Evolutionary conservation across 1,284 basidiomycete genomes (phyloP).

Genomic region (Neolentinus lepideus): DNA sequence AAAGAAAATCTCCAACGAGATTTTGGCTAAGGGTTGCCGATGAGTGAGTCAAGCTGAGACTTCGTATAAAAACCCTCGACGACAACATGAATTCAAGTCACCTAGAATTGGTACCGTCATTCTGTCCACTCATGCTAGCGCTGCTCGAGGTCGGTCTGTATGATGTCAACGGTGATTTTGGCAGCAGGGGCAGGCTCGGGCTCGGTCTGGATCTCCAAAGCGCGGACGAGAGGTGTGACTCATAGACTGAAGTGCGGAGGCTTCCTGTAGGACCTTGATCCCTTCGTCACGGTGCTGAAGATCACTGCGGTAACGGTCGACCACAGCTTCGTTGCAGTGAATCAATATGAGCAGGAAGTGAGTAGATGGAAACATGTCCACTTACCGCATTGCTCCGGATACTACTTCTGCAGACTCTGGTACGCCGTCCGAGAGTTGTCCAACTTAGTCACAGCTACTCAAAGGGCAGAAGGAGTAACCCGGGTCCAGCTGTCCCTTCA

Average conservation of each 20-base stretch:
- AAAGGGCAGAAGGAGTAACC: no score
- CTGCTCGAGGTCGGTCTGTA: slow-evolving; percentile 58
- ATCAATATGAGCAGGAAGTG: slow-evolving; percentile 1
- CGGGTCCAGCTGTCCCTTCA: no score
- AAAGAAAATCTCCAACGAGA: no score
- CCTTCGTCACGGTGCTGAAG: slow-evolving; percentile 69
- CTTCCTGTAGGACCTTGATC: slow-evolving; percentile 58
- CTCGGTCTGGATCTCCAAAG: slow-evolving; percentile 31
- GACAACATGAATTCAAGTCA: no score
- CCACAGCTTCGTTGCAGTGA: slow-evolving; percentile 41
- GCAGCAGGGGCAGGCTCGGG: slow-evolving; percentile 19
- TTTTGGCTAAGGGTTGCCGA: no score
- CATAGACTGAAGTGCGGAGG: slow-evolving; percentile 51
- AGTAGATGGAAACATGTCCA: slow-evolving; percentile 12
- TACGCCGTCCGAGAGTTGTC: slow-evolving; percentile 67
- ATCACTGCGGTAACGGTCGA: slow-evolving; percentile 70
- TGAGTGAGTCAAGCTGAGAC: no score
- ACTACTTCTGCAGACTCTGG: slow-evolving; percentile 73
- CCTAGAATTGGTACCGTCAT: no score
- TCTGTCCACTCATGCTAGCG: no score
- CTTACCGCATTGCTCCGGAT: slow-evolving; percentile 78
- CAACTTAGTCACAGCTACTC: no score
- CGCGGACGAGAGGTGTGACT: slow-evolving; percentile 16
- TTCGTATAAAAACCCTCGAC: no score
- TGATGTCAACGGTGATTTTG: slow-evolving; percentile 34